These are phyloP conservation scores for Candida gorgasii DNA, from an alignment of 805 yeast genomes.

Conservation along the genomic window DNA sequence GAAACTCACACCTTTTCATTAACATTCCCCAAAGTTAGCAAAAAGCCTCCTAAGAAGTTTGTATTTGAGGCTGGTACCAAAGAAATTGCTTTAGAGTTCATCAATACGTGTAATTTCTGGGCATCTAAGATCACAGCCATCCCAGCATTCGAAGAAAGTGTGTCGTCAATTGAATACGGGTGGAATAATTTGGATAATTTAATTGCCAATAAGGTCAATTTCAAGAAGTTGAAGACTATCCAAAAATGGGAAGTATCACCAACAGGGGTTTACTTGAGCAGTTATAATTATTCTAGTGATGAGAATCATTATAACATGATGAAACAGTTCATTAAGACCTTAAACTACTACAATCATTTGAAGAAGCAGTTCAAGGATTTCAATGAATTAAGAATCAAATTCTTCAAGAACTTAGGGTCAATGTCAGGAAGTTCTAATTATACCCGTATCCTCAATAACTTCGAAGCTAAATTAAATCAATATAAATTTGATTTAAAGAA, in stretches of 20 bases:
- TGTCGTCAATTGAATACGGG: conserved; percentile 80
- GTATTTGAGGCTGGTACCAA: conserved; percentile 66
- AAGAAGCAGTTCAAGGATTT: conserved; percentile 36
- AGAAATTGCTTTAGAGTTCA: conserved; percentile 68
- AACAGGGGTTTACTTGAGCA: conserved; percentile 42
- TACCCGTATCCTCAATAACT: conserved; percentile 38
- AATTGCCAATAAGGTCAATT: conserved; percentile 24
- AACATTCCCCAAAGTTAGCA: conserved; percentile 49
- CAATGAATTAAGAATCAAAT: conserved; percentile 27
- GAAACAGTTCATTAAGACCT: conserved; percentile 44
- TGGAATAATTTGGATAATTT: conserved; percentile 55
- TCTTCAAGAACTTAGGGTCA: conserved; percentile 30
- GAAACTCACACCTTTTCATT: conserved; percentile 48
- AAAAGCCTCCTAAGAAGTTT: conserved; percentile 41
- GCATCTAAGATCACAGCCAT: conserved; percentile 81
- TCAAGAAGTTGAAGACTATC: conserved; percentile 36
- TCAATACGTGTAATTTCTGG: conserved; percentile 86
- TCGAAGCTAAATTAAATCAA: conserved; percentile 40
- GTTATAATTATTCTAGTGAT: conserved; percentile 24
- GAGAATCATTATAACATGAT: conserved; percentile 40
- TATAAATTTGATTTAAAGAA: conserved; percentile 46
- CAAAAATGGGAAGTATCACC: conserved; percentile 46
- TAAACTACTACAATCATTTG: conserved; percentile 42
- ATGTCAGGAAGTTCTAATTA: conserved; percentile 33
- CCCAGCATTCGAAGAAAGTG: conserved; percentile 66